Percentiles rank a stretch among this genome's conserved stretches.
Conservation (phyloP, 768 basidiomycete genomes). For the Gautieria morchelliformis region DNA sequence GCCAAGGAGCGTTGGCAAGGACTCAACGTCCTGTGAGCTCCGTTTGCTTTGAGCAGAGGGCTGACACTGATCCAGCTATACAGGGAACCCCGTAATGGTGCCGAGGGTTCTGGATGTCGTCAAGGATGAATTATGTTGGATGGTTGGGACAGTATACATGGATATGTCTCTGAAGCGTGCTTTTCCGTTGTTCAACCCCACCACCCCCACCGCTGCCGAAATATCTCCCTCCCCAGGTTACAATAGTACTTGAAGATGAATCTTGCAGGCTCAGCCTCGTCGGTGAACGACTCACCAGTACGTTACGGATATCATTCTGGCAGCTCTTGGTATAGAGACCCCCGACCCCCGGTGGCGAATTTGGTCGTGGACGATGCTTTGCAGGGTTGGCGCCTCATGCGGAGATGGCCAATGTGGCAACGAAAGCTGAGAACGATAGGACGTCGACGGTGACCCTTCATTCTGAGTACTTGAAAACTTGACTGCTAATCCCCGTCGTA, state of each 20-base stretch:
- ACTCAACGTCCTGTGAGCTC: constrained; percentile 26
- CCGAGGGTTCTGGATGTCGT: too few relatives aligned
- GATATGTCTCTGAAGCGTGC: too few relatives aligned
- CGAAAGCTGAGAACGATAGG: constrained; percentile 35
- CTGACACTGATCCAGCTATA: background rate
- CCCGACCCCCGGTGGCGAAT: constrained; percentile 80
- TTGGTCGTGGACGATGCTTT: constrained; percentile 83
- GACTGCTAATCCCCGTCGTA: too few relatives aligned
- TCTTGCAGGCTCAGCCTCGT: constrained; percentile 91
- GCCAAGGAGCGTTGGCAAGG: constrained; percentile 44
- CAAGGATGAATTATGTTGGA: too few relatives aligned
- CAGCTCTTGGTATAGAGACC: constrained; percentile 89
- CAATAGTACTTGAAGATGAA: constrained; percentile 90
- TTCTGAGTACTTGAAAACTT: background rate
- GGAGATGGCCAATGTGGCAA: constrained; percentile 2
- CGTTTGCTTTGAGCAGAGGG: background rate
- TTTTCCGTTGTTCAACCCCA: constrained; percentile 74
- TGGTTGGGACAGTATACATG: too few relatives aligned
- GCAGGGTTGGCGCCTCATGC: constrained; percentile 71
- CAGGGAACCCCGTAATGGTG: too few relatives aligned
- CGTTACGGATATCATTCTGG: constrained; percentile 88
- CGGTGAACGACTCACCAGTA: constrained; percentile 49
- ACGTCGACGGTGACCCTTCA: constrained; percentile 51
- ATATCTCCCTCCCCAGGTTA: constrained; percentile 69
- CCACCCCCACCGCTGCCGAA: too few relatives aligned